Evolutionary conservation across 352 stramenopile species (phyloP), one percentile per base, ranked within the genome.

Genomic region (Globisporangium cystogenes): DNA sequence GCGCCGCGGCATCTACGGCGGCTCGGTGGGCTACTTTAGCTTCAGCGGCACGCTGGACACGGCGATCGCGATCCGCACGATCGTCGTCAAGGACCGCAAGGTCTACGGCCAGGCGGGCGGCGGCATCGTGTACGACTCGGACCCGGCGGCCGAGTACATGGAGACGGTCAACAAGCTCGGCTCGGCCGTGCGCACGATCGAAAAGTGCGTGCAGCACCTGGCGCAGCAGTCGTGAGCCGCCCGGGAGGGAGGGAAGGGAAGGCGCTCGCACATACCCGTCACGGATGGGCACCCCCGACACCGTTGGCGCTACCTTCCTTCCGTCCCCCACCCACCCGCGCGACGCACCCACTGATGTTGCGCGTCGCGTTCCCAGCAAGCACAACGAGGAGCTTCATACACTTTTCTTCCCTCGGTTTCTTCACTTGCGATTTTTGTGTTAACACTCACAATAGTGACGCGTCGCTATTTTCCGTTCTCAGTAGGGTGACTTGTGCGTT

Each of bases 91-190:
- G 58, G 62, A 86, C 52, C 55, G 68, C 51, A 87, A 84, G 51
- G 77, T 86, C 21, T 94, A 96, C 67, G 79, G 71, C 46, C 86
- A 96, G 60, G 84, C 86, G 1, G 86, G 86, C 35, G 86, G 82
- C 33, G 86, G 86, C 57, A 95, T 96, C 53, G 86, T 96, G 24
- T 93, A 89, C 68, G 86, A 96, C 70, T 96, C 86, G 60, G 79
- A 94, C 68, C 81, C 84, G 21, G 64, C 75, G 23, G 80, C 74
- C 40, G 86, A 96, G 74, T 95, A 95, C 72, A 76, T 86, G 51
- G 86, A 96, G 68, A 96, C 86, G 2, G 65, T 96, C 26, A 96
- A 94, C 74, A 96, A 96, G 60, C 62, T 95, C 21, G 82, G 75
- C 40, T 93, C 83, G 55, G 70, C 81, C 7, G 67, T 95, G 50